phyloP scores from a whole-genome alignment of 2,329 filamentous ascomycete species.

The Claviceps pusilla region DNA sequence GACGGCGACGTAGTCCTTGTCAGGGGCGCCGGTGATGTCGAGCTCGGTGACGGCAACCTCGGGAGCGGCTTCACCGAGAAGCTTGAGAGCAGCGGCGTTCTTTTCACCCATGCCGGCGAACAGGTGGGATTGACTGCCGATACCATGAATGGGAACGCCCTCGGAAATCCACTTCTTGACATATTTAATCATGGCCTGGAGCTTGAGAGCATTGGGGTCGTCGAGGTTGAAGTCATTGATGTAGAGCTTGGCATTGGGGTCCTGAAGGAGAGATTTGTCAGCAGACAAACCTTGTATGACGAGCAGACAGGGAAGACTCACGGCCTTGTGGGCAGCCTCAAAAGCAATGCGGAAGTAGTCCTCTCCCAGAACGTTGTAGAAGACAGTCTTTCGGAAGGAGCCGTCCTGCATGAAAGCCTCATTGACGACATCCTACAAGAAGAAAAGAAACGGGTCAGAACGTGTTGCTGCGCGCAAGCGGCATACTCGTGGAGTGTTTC shows the following conservation, averaged over 20 bases:
- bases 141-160: slow-evolving; percentile 12
- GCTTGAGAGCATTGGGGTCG: slow-evolving; percentile 42
- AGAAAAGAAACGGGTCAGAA: neutral
- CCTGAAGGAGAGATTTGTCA: slow-evolving; percentile 15
- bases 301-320: neutral
- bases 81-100: slow-evolving; percentile 33
- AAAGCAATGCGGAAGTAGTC: slow-evolving; percentile 57
- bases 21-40: slow-evolving; percentile 44
- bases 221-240: slow-evolving; percentile 65
- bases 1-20: slow-evolving; percentile 43
- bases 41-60: slow-evolving; percentile 54
- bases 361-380: slow-evolving; percentile 53
- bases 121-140: slow-evolving; percentile 1
- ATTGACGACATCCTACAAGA: neutral
- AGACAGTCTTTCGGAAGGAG: slow-evolving; percentile 43
- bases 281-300: neutral
- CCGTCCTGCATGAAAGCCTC: slow-evolving; percentile 41
- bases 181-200: slow-evolving; percentile 36
- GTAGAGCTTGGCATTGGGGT: slow-evolving; percentile 54
- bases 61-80: slow-evolving; percentile 31
- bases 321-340: slow-evolving; percentile 45
- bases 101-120: slow-evolving; percentile 18
- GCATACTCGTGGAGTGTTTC: too few species aligned
- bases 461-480: too few species aligned
- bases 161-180: slow-evolving; percentile 49